These are phyloP conservation scores for Penicillium sp. DNA, from an alignment of 2,329 filamentous ascomycete genomes.

Conservation along the genomic window DNA sequence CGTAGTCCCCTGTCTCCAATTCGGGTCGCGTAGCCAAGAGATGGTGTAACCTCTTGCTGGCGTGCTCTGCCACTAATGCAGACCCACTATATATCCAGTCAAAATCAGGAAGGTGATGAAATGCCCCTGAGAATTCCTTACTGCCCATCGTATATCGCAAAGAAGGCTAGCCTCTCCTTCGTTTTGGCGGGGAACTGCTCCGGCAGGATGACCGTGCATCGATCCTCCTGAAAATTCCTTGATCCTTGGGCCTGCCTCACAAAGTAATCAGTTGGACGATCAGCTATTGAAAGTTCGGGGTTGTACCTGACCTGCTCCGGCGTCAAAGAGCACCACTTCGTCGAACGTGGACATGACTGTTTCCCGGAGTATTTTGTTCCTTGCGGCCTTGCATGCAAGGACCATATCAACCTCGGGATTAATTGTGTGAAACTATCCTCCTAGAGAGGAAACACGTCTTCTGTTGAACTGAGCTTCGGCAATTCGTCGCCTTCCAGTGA, in stretches of 20 bases:
- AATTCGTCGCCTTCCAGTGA: slow-evolving; percentile 15
- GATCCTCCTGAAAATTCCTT: slow-evolving; percentile 33
- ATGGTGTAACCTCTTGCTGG: slow-evolving; percentile 27
- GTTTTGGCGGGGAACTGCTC: slow-evolving; percentile 29
- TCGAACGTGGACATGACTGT: slow-evolving; percentile 27
- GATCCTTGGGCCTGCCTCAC: slow-evolving; percentile 30
- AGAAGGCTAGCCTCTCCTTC: slow-evolving; percentile 31
- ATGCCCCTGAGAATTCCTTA: slow-evolving; percentile 17
- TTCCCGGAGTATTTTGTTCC: slow-evolving; percentile 22
- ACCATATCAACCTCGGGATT: slow-evolving; percentile 3
- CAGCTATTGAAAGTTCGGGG: neutral
- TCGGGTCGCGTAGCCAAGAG: slow-evolving; percentile 31
- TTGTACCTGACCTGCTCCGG: slow-evolving; percentile 30
- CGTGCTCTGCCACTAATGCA: slow-evolving; percentile 33
- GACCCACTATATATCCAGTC: slow-evolving; percentile 27
- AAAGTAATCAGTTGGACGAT: slow-evolving; percentile 1
- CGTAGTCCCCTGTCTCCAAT: slow-evolving; percentile 31
- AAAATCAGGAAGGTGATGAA: slow-evolving; percentile 6
- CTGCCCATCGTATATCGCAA: slow-evolving; percentile 40
- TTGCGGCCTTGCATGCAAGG: slow-evolving; percentile 14
- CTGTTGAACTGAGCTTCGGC: neutral
- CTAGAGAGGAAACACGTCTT: neutral
- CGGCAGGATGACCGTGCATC: slow-evolving; percentile 29
- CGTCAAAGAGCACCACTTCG: slow-evolving; percentile 30
- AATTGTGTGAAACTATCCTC: neutral